Evolutionary conservation across 2,329 filamentous ascomycete species (phyloP).

Genomic region (Delphinella strobiligena): DNA sequence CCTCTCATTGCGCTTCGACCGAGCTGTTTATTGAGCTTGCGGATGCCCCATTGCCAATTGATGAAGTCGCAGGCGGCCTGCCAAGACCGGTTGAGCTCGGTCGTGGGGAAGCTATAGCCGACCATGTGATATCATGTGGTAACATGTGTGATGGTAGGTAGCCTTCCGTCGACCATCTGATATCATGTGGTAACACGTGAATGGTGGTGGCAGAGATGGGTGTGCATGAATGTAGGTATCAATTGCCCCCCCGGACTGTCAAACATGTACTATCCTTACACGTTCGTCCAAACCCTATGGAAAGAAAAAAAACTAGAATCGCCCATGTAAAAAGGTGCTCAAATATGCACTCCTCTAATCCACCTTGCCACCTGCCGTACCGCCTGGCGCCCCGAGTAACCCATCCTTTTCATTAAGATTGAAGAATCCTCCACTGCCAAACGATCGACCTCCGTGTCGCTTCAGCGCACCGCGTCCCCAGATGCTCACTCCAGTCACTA

Average conservation of each 20-base stretch:
- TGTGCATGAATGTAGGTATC: too few species aligned
- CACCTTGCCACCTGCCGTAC: conserved; percentile 14
- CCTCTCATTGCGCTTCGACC: conserved; percentile 5
- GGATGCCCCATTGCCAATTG: too few species aligned
- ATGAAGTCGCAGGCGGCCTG: too few species aligned
- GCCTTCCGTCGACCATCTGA: too few species aligned
- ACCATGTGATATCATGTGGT: too few species aligned
- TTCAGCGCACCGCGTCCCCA: conserved; percentile 20
- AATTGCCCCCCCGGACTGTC: too few species aligned
- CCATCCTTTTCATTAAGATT: conserved; percentile 57
- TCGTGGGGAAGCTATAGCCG: too few species aligned
- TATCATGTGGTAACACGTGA: too few species aligned
- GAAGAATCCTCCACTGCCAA: conserved; percentile 48
- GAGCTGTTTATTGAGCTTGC: too few species aligned
- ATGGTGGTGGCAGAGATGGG: too few species aligned
- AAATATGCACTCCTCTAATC: conserved; percentile 11
- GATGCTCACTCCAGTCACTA: conserved; percentile 22
- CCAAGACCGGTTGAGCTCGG: too few species aligned
- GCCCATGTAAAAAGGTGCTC: background rate
- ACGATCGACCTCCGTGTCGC: conserved; percentile 19
- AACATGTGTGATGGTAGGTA: too few species aligned
- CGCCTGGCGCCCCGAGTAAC: conserved; percentile 40
- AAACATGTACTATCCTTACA: background rate
- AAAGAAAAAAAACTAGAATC: background rate
- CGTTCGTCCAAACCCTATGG: background rate